These are phyloP conservation scores for Raphanus sativus DNA, from an alignment of 345 rosid species.

Conservation along the genomic window DNA sequence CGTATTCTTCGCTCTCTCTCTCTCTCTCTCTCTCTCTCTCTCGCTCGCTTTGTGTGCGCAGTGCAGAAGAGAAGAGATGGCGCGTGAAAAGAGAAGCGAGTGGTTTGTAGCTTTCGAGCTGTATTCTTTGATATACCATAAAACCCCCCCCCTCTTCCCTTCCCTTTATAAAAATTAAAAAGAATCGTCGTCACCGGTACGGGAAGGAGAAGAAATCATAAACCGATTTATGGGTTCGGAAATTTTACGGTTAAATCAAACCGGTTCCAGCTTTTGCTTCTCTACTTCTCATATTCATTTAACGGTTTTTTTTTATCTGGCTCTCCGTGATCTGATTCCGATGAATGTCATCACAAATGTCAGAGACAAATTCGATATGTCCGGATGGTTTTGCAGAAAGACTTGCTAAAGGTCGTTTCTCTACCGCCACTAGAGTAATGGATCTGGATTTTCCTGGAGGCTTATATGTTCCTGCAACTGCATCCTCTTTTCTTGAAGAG, in stretches of 20 bases:
- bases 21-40: conserved; percentile 17
- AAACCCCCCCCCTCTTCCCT: conserved; percentile 11
- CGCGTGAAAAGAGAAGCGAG: conserved; percentile 43
- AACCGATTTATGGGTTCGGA: background rate
- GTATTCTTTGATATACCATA: background rate
- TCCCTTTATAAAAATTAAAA: background rate
- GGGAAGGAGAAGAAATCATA: background rate
- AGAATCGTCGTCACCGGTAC: background rate
- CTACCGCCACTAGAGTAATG: too few relatives aligned
- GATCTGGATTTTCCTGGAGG: too few relatives aligned
- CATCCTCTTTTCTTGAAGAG: too few relatives aligned
- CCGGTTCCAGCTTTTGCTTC: background rate
- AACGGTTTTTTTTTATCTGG: background rate
- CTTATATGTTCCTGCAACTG: too few relatives aligned
- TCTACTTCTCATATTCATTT: background rate
- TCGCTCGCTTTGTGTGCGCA: background rate
- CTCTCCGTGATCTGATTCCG: too few relatives aligned
- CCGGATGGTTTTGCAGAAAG: too few relatives aligned
- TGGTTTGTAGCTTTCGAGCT: conserved; percentile 33
- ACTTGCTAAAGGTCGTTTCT: too few relatives aligned
- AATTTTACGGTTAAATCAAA: conserved; percentile 2
- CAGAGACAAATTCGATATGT: too few relatives aligned
- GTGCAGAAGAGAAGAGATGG: conserved; percentile 28
- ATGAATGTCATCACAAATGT: too few relatives aligned
- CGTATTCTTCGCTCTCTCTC: conserved; percentile 29